These are phyloP conservation scores for Beauveria sp. DNA, from an alignment of 2,329 filamentous ascomycete species.

Conservation along the genomic window DNA sequence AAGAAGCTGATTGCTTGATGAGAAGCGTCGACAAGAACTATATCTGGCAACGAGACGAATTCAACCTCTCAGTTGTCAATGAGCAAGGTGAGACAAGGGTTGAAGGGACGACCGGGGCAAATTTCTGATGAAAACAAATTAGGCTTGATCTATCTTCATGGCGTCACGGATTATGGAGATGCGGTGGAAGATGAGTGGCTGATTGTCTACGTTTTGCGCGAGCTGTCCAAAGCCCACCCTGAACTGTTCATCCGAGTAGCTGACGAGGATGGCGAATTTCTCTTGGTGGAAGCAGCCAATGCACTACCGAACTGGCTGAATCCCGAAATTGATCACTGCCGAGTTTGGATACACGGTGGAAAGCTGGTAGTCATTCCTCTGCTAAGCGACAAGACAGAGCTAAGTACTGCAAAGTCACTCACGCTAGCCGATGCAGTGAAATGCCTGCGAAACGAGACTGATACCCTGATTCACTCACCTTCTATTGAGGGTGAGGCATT, in stretches of 20 bases:
- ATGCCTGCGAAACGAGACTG: conserved; percentile 49
- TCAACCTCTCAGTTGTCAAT: conserved; percentile 61
- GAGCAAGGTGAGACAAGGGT: conserved; percentile 39
- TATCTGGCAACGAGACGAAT: conserved; percentile 88
- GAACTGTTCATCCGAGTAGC: conserved; percentile 75
- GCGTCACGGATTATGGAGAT: conserved; percentile 82
- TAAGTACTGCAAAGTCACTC: conserved; percentile 36
- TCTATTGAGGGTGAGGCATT: conserved; percentile 85
- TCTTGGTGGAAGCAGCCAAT: conserved; percentile 88
- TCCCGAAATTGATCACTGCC: conserved; percentile 79
- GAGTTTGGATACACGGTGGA: conserved; percentile 81
- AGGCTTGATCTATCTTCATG: conserved; percentile 59
- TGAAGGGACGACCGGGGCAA: background rate
- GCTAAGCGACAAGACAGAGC: conserved; percentile 23
- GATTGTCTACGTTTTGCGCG: conserved; percentile 79
- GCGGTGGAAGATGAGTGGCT: conserved; percentile 97
- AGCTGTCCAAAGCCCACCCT: conserved; percentile 65
- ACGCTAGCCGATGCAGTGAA: conserved; percentile 56
- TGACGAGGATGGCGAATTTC: conserved; percentile 90
- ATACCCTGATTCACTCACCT: conserved; percentile 59
- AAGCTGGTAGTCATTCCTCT: conserved; percentile 67
- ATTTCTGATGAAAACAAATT: conserved; percentile 3
- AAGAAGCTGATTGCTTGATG: conserved; percentile 54
- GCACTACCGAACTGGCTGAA: conserved; percentile 84
- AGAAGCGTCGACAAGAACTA: conserved; percentile 68